Evolutionary conservation across 768 basidiomycete species (phyloP).

Genomic region (Trametes elegans): DNA sequence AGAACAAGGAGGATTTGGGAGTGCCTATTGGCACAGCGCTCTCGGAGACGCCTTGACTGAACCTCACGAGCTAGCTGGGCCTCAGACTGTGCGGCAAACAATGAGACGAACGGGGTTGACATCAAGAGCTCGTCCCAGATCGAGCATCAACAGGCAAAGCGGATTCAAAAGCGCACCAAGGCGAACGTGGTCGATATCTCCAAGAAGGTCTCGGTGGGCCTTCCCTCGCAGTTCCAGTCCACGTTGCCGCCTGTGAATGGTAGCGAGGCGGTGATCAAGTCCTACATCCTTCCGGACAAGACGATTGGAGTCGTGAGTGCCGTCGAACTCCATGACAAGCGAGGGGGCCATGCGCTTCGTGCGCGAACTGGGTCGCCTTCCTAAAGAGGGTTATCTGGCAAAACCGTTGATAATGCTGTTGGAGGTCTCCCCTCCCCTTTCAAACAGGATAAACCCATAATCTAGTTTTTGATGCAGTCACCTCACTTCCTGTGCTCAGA

Average conservation of each 20-base stretch:
- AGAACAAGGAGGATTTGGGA: conserved; percentile 50
- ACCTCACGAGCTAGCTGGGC: too few relatives aligned
- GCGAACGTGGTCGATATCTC: conserved; percentile 40
- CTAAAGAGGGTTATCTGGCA: too few relatives aligned
- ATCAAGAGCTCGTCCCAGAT: conserved; percentile 19
- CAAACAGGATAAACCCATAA: too few relatives aligned
- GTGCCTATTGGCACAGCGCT: conserved; percentile 7
- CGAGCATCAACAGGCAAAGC: too few relatives aligned
- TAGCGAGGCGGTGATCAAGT: conserved; percentile 51
- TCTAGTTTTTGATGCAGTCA: too few relatives aligned
- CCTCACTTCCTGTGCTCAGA: too few relatives aligned
- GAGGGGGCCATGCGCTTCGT: too few relatives aligned
- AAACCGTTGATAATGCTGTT: too few relatives aligned
- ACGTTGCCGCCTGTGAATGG: conserved; percentile 44
- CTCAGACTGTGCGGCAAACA: conserved; percentile 54
- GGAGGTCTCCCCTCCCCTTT: too few relatives aligned
- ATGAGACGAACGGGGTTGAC: conserved; percentile 51
- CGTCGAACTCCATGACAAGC: neutral
- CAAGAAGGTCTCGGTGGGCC: conserved; percentile 37
- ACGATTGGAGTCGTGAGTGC: conserved; percentile 60
- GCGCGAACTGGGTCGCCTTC: too few relatives aligned
- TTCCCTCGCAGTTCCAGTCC: conserved; percentile 49
- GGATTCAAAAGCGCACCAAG: conserved; percentile 28
- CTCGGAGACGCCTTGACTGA: neutral
- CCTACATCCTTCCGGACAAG: conserved; percentile 53